These are phyloP conservation scores for Malus hybrid DNA, from an alignment of 331 rosid species.

Conservation along the genomic window DNA sequence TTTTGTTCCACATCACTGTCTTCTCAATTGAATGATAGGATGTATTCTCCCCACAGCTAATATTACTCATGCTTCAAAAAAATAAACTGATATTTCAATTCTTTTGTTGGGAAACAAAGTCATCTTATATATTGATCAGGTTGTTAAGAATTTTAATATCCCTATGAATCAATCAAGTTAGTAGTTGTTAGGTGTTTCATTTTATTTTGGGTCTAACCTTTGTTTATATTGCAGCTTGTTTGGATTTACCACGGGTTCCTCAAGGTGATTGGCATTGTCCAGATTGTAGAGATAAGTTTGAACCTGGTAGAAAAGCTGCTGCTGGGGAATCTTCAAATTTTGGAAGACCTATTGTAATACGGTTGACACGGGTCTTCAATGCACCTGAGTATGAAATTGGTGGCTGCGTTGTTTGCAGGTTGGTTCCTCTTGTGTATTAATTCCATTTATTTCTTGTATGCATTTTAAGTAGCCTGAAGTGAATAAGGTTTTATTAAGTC, in stretches of 20 bases:
- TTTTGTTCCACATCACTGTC: background rate
- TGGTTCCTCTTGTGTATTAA: constrained; percentile 7
- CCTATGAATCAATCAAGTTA: background rate
- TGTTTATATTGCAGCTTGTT: constrained; percentile 61
- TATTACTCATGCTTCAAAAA: background rate
- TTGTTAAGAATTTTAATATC: background rate
- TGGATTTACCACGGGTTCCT: constrained; percentile 55
- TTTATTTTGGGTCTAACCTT: background rate
- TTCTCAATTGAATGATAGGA: background rate
- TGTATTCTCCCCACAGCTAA: background rate
- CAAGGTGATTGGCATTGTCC: constrained; percentile 77
- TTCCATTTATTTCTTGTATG: background rate
- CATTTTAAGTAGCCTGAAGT: background rate
- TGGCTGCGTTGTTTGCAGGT: constrained; percentile 98
- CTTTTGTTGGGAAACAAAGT: background rate
- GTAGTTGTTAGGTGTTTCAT: background rate
- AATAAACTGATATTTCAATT: background rate
- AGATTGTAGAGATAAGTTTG: constrained; percentile 63
- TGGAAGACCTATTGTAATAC: constrained; percentile 68
- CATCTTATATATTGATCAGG: background rate
- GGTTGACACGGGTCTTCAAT: constrained; percentile 80
- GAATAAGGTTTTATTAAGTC: too few species aligned
- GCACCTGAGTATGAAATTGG: constrained; percentile 84
- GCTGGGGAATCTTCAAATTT: constrained; percentile 43
- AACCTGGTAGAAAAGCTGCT: constrained; percentile 34